Evolutionary conservation across 1,139 yeast species (phyloP), one percentile per base, ranked within the genome.

Genomic region (Candida glucosophila): DNA sequence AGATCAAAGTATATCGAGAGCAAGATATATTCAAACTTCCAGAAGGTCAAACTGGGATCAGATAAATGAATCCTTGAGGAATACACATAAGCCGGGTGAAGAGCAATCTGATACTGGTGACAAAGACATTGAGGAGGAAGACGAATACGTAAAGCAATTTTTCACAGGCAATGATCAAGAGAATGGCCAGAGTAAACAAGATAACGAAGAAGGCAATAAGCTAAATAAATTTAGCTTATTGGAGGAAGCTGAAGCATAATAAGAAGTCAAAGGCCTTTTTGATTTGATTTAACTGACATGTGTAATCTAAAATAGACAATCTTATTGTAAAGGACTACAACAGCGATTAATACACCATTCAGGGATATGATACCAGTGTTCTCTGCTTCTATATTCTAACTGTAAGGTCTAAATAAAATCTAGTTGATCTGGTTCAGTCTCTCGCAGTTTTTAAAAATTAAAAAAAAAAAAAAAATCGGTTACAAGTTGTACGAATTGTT

Each of bases 41-140:
- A 64, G 90, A 49, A 78, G 77, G 47, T 57, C 81, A 1, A 79
- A 76, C 10, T 79, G 90, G 90, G 86, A 77, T 25, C 59, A 64
- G 28, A 76, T 77, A 29, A 79, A 79, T 44, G 60, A 63, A 31
- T 48, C 50, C 20, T 67, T 70, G 16, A 55, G 44, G 23, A 8
- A 12, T 17, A 11, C 7, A 6, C 49, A 56, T 23, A 49, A 50
- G 23, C 41, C 52, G 26, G 43, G 31, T 10, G 25, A 30, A 15
- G 21, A 19, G 6, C 29, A 20, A 20, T 5, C 22, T 14, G 37
- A 29, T 12, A 24, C 23, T n/a, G 26, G 29, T 16, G 37, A 30
- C 18, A 27, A 30, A 21, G 58, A 56, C 21, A 39, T 38, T 22
- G 49, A 44, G 24, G 58, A 47, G 27, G 64, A 58, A 32, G 67